phyloP scores from a whole-genome alignment of 805 yeast genomes.

The Ogataea corticis region DNA sequence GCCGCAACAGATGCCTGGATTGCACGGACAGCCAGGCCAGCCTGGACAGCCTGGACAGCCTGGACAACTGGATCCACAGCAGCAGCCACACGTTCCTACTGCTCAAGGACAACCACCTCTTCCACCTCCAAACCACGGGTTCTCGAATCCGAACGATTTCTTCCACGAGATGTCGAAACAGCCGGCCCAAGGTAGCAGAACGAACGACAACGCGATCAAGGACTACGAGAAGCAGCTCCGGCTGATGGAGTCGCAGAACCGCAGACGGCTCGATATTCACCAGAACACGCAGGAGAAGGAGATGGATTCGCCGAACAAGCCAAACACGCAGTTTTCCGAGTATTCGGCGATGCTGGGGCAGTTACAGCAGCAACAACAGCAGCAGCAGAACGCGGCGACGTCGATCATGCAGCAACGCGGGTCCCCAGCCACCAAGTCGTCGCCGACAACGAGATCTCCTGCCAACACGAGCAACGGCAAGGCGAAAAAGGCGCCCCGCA shows the following conservation, averaged over 20 bases:
- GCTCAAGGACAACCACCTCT: conserved; percentile 15
- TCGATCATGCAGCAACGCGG: conserved; percentile 17
- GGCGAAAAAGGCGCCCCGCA: conserved; percentile 24
- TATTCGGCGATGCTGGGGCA: conserved; percentile 25
- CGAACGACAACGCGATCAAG: conserved; percentile 57
- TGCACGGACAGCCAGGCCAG: conserved; percentile 16
- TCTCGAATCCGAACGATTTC: conserved; percentile 23
- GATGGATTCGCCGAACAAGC: conserved; percentile 16
- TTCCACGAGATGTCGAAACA: conserved; percentile 23
- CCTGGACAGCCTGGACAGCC: conserved; percentile 11
- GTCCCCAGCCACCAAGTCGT: conserved; percentile 21
- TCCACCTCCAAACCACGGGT: conserved; percentile 20
- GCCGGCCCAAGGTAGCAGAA: conserved; percentile 21
- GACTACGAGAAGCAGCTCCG: conserved; percentile 82
- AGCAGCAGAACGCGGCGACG: conserved; percentile 15
- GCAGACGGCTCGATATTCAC: conserved; percentile 60
- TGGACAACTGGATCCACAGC: conserved; percentile 22
- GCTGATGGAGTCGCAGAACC: conserved; percentile 74
- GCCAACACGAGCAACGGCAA: conserved; percentile 19
- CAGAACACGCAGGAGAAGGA: conserved; percentile 37
- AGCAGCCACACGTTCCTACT: conserved; percentile 19
- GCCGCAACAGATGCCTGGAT: conserved; percentile 20
- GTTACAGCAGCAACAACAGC: conserved; percentile 27
- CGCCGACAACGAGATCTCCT: conserved; percentile 17
- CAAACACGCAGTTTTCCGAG: conserved; percentile 22